Base-by-base conservation (phyloP, 345 rosid genomes). In the Turnera subulata region DNA sequence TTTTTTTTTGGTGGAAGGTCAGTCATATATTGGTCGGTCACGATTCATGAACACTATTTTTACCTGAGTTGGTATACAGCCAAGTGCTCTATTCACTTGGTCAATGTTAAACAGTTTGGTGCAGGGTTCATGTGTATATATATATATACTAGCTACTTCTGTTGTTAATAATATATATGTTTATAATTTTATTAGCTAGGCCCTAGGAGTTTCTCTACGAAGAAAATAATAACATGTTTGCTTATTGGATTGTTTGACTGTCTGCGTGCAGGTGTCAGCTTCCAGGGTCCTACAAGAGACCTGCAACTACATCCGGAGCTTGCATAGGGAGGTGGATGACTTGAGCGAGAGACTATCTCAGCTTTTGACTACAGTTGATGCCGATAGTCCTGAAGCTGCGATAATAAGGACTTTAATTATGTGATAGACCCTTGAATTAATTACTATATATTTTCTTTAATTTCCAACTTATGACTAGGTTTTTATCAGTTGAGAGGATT, bases 261-360 rank as follows among this genome's bases (percentile, higher is more conserved):
- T 61, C 9, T 26, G 11, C 44, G 26, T 14, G 53, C 61, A 92
- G 98, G 94, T 76, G 57, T 86, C 99, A 52, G 93, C 95, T 46
- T 80, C 99, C 2, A 92, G 78, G 73, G 97, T 92, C 45, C 77
- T 92, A 55, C 96, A 89, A 55, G 99, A 92, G 72, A 92, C 99
- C 14, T 92, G 99, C 85, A 84, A 85, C 74, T 86, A 92, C 68
- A 89, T 92, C 46, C 75, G 84, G 80, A 82, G 67, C 80, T 79
- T 92, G 81, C 94, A 92, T 64, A 80, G 70, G 69, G 97, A 92
- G 71, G 96, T 86, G 24, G 88, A 85, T 56, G 97, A 86, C 64
- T 78, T 92, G 33, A 89, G 99, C 65, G 97, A 86, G 59, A 78
- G 99, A 56, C 62, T 92, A 61, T 83, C 94, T 19, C 89, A 92